phyloP scores from a whole-genome alignment of 768 basidiomycete species.

The Royoungia palumana region DNA sequence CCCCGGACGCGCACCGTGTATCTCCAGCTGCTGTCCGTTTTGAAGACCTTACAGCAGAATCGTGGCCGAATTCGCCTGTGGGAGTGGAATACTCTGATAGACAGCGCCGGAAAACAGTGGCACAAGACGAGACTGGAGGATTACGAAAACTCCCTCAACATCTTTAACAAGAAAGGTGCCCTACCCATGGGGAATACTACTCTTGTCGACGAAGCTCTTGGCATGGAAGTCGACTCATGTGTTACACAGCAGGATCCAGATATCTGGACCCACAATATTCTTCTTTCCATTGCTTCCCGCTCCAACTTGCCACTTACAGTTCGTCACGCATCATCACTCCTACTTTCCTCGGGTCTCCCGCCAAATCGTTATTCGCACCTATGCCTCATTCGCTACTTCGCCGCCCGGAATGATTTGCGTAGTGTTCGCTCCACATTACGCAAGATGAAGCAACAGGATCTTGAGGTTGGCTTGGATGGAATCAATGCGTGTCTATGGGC shows the following conservation, averaged over 20 bases:
- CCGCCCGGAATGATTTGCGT: constrained; percentile 41
- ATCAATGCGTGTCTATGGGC: constrained; percentile 72
- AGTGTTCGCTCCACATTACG: constrained; percentile 55
- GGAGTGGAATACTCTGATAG: constrained; percentile 77
- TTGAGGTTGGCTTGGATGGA: constrained; percentile 60
- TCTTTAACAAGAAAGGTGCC: constrained; percentile 59
- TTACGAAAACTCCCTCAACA: constrained; percentile 55
- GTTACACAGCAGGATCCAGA: constrained; percentile 44
- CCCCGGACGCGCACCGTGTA: constrained; percentile 61
- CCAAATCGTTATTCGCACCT: constrained; percentile 66
- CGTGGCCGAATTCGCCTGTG: constrained; percentile 55
- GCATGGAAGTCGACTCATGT: constrained; percentile 1
- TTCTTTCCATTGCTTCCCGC: constrained; percentile 61
- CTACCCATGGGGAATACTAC: constrained; percentile 16
- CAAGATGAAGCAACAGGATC: constrained; percentile 47
- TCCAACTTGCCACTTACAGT: constrained; percentile 44
- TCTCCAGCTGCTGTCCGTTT: constrained; percentile 64
- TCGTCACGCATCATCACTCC: constrained; percentile 49
- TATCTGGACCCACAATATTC: constrained; percentile 64
- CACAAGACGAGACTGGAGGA: constrained; percentile 55
- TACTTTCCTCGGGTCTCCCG: constrained; percentile 49
- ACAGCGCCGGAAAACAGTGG: constrained; percentile 63
- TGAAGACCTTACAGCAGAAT: constrained; percentile 52
- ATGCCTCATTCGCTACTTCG: constrained; percentile 55
- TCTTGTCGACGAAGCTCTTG: constrained; percentile 10